A percentile compares a stretch with the other conserved stretches of the same genome.
phyloP scores from a whole-genome alignment of 2,329 filamentous ascomycete genomes.

The Raffaelea deltoideospora region DNA sequence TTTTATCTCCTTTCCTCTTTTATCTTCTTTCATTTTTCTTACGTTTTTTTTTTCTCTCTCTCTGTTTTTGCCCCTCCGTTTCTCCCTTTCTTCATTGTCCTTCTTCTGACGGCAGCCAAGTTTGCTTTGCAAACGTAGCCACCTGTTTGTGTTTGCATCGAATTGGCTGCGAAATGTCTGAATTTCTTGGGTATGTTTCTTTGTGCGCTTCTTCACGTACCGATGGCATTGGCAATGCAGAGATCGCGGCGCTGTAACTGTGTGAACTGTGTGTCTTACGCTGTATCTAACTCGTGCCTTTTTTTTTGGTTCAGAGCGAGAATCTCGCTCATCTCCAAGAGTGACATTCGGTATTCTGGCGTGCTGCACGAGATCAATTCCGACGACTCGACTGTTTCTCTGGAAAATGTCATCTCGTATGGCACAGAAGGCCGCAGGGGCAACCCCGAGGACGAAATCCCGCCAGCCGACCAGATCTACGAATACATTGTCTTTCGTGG shows the following conservation, averaged over 20 bases:
- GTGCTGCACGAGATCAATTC: conserved; percentile 97
- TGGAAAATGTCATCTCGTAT: conserved; percentile 89
- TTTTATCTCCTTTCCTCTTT: background rate
- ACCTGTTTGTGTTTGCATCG: background rate
- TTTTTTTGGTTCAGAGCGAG: conserved; percentile 3
- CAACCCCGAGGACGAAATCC: conserved; percentile 66
- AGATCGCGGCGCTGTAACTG: too few species aligned
- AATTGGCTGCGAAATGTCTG: conserved; percentile 4
- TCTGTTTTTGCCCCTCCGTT: background rate
- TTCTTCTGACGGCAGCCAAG: background rate
- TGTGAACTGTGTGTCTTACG: too few species aligned
- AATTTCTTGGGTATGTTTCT: conserved; percentile 6
- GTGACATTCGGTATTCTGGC: conserved; percentile 39
- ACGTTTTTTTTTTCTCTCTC: background rate
- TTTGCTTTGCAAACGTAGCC: background rate
- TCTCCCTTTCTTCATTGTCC: conserved; percentile 1
- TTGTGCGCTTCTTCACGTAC: background rate
- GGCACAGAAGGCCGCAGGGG: conserved; percentile 83
- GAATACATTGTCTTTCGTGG: conserved; percentile 98
- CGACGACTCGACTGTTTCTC: conserved; percentile 86
- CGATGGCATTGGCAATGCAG: too few species aligned
- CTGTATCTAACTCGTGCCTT: background rate
- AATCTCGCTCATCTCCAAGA: conserved; percentile 11
- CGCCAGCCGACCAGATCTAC: conserved; percentile 76
- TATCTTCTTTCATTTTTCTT: background rate